These are phyloP conservation scores for Ogataea zsoltii DNA, from an alignment of 805 yeast species.

Conservation along the genomic window DNA sequence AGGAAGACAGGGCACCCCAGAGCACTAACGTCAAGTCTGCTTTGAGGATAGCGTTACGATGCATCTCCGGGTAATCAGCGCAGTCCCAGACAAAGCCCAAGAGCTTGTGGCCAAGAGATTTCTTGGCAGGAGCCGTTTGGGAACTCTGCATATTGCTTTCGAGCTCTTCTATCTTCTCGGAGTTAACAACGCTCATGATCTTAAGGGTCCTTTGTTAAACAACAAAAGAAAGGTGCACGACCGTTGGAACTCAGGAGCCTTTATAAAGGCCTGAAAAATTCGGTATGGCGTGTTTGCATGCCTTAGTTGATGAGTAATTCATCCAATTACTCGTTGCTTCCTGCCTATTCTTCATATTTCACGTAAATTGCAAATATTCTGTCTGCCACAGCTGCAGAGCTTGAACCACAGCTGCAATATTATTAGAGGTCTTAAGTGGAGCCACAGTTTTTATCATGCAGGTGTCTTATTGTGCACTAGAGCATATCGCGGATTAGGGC, in stretches of 20 bases:
- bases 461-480: no score
- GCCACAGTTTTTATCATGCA: background rate
- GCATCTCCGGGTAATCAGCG: constrained; percentile 34
- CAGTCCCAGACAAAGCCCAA: constrained; percentile 19
- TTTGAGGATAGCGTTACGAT: constrained; percentile 34
- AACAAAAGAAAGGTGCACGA: no score
- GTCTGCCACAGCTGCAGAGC: background rate
- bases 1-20: constrained; percentile 33
- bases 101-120: constrained; percentile 2
- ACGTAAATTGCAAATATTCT: background rate
- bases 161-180: background rate
- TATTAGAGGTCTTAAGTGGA: background rate
- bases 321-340: background rate
- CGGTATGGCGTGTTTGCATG: no score
- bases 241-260: no score
- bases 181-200: background rate
- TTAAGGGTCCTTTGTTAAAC: no score
- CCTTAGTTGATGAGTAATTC: background rate
- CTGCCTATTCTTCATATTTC: background rate
- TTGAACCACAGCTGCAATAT: background rate
- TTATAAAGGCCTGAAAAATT: no score
- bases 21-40: constrained; percentile 32
- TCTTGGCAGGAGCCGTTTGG: background rate
- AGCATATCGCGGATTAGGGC: no score
- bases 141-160: no score